These are phyloP conservation scores for Sicyos baderoa DNA, from an alignment of 306 rosid genomes.

Conservation along the genomic window DNA sequence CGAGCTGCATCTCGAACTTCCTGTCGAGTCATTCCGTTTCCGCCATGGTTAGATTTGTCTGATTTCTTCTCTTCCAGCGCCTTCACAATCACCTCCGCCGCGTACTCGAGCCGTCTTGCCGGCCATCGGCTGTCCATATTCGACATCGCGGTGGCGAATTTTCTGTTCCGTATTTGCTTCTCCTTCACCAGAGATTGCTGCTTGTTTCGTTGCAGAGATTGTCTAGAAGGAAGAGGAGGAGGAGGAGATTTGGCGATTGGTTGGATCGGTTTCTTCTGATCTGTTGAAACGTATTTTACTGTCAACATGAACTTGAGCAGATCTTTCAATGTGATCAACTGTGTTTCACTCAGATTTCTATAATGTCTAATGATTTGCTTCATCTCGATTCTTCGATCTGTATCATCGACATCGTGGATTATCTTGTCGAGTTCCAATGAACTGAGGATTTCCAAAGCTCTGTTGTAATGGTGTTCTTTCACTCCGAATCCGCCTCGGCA, in stretches of 20 bases:
- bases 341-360: slow-evolving; percentile 74
- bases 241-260: slow-evolving; percentile 24
- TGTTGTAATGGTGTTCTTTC: slow-evolving; percentile 36
- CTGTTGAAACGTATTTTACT: slow-evolving; percentile 45
- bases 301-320: slow-evolving; percentile 77
- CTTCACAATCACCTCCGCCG: slow-evolving; percentile 49
- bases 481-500: slow-evolving; percentile 73
- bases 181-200: slow-evolving; percentile 36
- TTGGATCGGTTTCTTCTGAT: slow-evolving; percentile 25
- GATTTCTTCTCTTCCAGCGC: slow-evolving; percentile 67
- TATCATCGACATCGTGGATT: slow-evolving; percentile 11
- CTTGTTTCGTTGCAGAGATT: slow-evolving; percentile 29
- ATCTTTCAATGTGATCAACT: slow-evolving; percentile 49
- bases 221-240: slow-evolving; percentile 18
- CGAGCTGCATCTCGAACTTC: slow-evolving; percentile 82
- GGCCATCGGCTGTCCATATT: slow-evolving; percentile 97
- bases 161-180: slow-evolving; percentile 46
- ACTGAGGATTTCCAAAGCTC: slow-evolving; percentile 50
- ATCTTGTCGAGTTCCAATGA: slow-evolving; percentile 30
- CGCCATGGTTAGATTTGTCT: slow-evolving; percentile 27
- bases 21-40: slow-evolving; percentile 38
- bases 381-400: slow-evolving; percentile 30
- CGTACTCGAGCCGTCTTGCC: slow-evolving; percentile 36
- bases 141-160: slow-evolving; percentile 44
- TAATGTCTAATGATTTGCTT: slow-evolving; percentile 56